These are phyloP conservation scores for Penicillium verrucosum DNA, from an alignment of 2,329 filamentous ascomycete species.

Conservation along the genomic window DNA sequence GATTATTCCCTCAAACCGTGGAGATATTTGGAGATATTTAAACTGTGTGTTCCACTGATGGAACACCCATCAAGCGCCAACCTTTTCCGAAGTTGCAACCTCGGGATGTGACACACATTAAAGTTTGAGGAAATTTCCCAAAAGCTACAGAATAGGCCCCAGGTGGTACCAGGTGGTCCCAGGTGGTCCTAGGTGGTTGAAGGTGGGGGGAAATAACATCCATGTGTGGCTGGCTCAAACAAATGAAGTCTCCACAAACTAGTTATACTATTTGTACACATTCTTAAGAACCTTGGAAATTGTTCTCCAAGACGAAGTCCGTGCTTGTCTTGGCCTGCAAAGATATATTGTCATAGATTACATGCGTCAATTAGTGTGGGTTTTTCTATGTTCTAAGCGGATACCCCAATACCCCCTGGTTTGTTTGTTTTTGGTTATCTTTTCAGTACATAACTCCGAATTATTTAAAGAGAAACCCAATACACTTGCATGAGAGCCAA, in stretches of 20 bases:
- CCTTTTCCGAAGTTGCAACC: not conserved
- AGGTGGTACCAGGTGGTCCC: too few relatives aligned
- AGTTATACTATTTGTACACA: too few relatives aligned
- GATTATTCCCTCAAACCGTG: too few relatives aligned
- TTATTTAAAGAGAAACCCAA: not conserved
- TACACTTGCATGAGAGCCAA: not conserved
- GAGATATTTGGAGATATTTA: too few relatives aligned
- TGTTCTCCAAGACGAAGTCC: not conserved
- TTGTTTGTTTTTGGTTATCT: not conserved
- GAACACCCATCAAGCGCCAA: not conserved
- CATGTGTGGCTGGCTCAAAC: not conserved
- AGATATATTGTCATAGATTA: not conserved
- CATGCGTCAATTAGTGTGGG: not conserved
- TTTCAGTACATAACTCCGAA: not conserved
- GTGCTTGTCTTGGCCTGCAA: not conserved
- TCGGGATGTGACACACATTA: not conserved
- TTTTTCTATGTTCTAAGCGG: not conserved
- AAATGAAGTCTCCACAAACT: not conserved
- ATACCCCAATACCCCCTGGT: not conserved
- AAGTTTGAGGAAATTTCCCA: not conserved
- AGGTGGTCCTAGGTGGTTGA: too few relatives aligned
- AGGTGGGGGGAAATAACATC: not conserved
- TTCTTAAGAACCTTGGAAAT: not conserved
- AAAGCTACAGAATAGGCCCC: not conserved
- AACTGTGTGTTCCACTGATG: not conserved